phyloP scores from a whole-genome alignment of 2,329 filamentous ascomycete species.

The Pseudogymnoascus sp. region DNA sequence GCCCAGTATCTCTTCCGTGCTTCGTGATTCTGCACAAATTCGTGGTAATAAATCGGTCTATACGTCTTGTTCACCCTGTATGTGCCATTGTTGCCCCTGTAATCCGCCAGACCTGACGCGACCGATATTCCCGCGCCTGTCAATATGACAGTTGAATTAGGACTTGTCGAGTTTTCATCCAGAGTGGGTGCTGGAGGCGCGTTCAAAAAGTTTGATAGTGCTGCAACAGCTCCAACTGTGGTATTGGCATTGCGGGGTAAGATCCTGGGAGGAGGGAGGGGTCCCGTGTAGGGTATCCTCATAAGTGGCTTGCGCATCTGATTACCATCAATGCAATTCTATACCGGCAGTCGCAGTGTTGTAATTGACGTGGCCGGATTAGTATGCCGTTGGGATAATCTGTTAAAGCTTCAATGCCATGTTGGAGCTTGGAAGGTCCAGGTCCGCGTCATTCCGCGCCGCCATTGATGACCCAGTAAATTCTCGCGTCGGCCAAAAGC shows the following conservation, averaged over 20 bases:
- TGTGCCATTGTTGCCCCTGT: slow-evolving; percentile 79
- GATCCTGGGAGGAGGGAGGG: slow-evolving; percentile 65
- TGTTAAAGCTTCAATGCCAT: background rate
- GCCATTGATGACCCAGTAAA: background rate
- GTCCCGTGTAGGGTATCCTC: slow-evolving; percentile 84
- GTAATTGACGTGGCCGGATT: background rate
- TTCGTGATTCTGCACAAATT: slow-evolving; percentile 76
- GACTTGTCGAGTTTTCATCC: slow-evolving; percentile 31
- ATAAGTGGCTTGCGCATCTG: slow-evolving; percentile 64
- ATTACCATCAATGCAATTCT: slow-evolving; percentile 16
- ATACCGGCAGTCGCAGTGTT: background rate
- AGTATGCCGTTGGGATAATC: background rate
- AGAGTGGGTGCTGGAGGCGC: slow-evolving; percentile 45
- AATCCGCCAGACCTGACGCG: slow-evolving; percentile 86
- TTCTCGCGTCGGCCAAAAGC: background rate
- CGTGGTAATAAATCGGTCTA: slow-evolving; percentile 84
- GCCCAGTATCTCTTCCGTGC: slow-evolving; percentile 93
- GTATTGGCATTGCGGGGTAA: slow-evolving; percentile 64
- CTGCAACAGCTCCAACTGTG: slow-evolving; percentile 62
- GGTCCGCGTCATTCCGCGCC: background rate
- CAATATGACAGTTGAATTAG: slow-evolving; percentile 47
- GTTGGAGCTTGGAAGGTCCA: background rate
- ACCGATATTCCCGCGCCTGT: slow-evolving; percentile 90
- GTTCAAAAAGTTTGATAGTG: slow-evolving; percentile 67
- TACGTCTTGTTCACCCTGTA: slow-evolving; percentile 88